phyloP scores from a whole-genome alignment of 2,329 filamentous ascomycete species.

The Nothomitra cinnamomea region DNA sequence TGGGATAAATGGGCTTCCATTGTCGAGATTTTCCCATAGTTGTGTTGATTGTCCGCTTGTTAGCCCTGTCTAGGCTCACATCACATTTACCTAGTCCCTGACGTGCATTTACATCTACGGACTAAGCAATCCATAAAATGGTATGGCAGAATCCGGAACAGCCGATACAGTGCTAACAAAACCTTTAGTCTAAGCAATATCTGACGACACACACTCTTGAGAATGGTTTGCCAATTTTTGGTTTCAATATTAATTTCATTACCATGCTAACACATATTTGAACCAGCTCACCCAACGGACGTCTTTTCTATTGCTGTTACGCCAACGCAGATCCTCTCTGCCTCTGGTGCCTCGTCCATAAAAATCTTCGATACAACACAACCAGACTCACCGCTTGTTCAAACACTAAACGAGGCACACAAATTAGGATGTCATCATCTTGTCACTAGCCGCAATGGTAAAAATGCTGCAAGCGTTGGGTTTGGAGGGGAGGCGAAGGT shows the following conservation, averaged over 20 bases:
- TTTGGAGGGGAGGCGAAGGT: slow-evolving; percentile 81
- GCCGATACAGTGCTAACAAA: neutral
- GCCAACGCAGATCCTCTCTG: slow-evolving; percentile 56
- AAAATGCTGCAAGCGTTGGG: slow-evolving; percentile 62
- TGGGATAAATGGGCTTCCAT: no score
- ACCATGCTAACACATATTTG: slow-evolving; percentile 9
- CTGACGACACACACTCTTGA: slow-evolving; percentile 83
- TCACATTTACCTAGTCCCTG: no score
- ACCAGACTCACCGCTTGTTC: slow-evolving; percentile 56
- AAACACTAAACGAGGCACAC: slow-evolving; percentile 67
- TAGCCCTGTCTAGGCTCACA: no score
- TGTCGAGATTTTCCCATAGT: no score
- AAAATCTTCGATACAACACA: slow-evolving; percentile 61
- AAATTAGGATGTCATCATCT: slow-evolving; percentile 85
- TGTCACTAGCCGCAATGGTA: slow-evolving; percentile 50
- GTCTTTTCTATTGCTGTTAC: slow-evolving; percentile 74
- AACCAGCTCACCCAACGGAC: slow-evolving; percentile 62
- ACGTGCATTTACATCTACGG: no score
- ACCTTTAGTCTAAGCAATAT: slow-evolving; percentile 87
- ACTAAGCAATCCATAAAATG: neutral
- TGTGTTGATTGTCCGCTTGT: no score
- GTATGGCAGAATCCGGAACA: neutral
- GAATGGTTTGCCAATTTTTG: slow-evolving; percentile 41
- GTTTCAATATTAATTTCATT: slow-evolving; percentile 10
- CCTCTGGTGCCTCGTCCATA: slow-evolving; percentile 67